These are phyloP conservation scores for Fagus sylvatica DNA, from an alignment of 306 rosid species.

Conservation along the genomic window DNA sequence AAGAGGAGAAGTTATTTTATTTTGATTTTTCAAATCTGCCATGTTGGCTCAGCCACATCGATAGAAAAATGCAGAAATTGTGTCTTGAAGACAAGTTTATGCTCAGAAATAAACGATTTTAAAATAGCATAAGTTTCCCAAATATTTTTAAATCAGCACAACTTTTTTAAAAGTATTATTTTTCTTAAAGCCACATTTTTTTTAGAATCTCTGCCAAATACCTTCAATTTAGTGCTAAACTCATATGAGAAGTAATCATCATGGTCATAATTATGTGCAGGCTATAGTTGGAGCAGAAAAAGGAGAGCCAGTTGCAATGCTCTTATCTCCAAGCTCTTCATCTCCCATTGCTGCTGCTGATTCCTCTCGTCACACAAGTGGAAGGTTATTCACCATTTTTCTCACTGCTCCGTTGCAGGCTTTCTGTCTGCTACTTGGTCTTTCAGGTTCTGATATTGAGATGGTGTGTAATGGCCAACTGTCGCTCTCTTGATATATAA, in stretches of 20 bases:
- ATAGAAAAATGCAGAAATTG: too few relatives aligned
- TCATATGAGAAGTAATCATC: constrained; percentile 8
- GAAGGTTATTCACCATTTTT: constrained; percentile 89
- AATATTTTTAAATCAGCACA: too few relatives aligned
- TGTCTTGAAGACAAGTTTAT: too few relatives aligned
- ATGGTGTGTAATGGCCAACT: constrained; percentile 45
- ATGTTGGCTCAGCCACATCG: too few relatives aligned
- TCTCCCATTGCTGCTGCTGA: constrained; percentile 40
- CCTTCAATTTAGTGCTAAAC: neutral
- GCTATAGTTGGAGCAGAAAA: constrained; percentile 68
- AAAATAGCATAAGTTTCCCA: too few relatives aligned
- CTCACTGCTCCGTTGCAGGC: constrained; percentile 93
- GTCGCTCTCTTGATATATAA: constrained; percentile 14
- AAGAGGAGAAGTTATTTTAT: too few relatives aligned
- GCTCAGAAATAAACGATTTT: too few relatives aligned
- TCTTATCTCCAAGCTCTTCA: constrained; percentile 67
- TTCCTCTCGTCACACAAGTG: constrained; percentile 54
- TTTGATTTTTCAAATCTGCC: too few relatives aligned
- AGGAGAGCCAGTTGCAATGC: constrained; percentile 92
- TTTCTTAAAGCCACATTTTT: neutral
- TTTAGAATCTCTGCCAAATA: neutral
- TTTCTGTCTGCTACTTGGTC: constrained; percentile 73
- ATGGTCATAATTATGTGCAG: constrained; percentile 39
- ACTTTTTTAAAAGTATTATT: too few relatives aligned
- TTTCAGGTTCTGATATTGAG: constrained; percentile 69